These are phyloP conservation scores for Stropharia rugosoannulata DNA, from an alignment of 768 basidiomycete species.

Conservation along the genomic window DNA sequence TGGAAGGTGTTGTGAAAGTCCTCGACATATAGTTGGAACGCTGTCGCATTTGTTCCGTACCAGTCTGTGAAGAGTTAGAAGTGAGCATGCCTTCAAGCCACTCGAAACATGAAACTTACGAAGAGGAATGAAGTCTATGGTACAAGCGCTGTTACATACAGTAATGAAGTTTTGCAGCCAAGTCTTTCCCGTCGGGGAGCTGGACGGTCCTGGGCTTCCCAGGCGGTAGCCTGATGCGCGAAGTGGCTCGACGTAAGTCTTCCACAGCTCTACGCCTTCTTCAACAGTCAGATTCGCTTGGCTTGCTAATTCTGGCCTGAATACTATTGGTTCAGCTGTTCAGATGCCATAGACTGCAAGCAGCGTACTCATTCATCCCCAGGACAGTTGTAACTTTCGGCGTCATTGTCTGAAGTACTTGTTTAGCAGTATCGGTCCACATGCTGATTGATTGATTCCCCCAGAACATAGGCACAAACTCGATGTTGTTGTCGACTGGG, in stretches of 20 bases:
- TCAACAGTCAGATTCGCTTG: constrained; percentile 52
- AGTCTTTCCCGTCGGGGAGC: constrained; percentile 48
- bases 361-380: constrained; percentile 53
- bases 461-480: constrained; percentile 62
- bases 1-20: constrained; percentile 54
- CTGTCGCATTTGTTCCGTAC: constrained; percentile 52
- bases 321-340: neutral
- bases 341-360: neutral
- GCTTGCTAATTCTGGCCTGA: constrained; percentile 28
- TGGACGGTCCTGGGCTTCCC: constrained; percentile 54
- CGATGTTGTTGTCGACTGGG: constrained; percentile 35
- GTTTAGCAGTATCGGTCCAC: constrained; percentile 40
- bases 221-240: constrained; percentile 42
- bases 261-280: constrained; percentile 52
- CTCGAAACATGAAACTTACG: constrained; percentile 31
- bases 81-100: neutral
- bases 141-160: constrained; percentile 49
- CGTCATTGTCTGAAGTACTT: constrained; percentile 30
- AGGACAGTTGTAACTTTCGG: constrained; percentile 40
- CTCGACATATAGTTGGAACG: constrained; percentile 44
- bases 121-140: constrained; percentile 55
- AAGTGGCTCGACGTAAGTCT: constrained; percentile 49
- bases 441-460: constrained; percentile 36
- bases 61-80: constrained; percentile 30
- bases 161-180: constrained; percentile 55